These are phyloP conservation scores for Cyberlindnera galapagoensis DNA, from an alignment of 805 yeast species.

Conservation along the genomic window DNA sequence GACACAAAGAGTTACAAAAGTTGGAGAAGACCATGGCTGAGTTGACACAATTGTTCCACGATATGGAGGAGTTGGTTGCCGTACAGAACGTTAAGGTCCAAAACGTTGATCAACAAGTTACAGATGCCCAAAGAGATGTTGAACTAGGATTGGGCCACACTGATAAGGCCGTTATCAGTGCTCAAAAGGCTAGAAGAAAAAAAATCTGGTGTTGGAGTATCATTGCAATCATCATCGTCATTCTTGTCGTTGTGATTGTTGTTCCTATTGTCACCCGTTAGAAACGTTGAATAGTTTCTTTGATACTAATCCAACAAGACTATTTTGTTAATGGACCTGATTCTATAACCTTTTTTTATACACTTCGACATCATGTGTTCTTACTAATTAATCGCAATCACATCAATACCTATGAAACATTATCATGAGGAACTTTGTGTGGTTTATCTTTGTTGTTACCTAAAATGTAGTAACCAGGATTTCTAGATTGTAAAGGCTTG, in stretches of 20 bases:
- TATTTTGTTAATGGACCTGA: not conserved
- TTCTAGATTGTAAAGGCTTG: no score
- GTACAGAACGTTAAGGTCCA: constrained; percentile 89
- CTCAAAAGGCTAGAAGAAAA: constrained; percentile 86
- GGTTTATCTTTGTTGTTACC: no score
- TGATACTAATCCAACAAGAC: not conserved
- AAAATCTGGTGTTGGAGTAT: constrained; percentile 80
- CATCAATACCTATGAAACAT: no score
- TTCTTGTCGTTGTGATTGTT: constrained; percentile 65
- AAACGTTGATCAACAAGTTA: constrained; percentile 75
- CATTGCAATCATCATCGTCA: constrained; percentile 47
- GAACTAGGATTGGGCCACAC: constrained; percentile 95
- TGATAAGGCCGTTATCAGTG: constrained; percentile 79
- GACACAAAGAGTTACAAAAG: constrained; percentile 92
- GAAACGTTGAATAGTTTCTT: not conserved
- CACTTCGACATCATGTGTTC: not conserved
- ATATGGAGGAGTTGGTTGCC: constrained; percentile 92
- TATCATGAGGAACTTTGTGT: no score
- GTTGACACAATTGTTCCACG: constrained; percentile 88
- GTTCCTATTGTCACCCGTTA: constrained; percentile 28
- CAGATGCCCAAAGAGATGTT: constrained; percentile 79
- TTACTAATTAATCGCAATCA: no score
- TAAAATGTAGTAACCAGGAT: no score
- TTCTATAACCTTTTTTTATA: constrained; percentile 13
- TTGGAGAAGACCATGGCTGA: constrained; percentile 95